These are phyloP conservation scores for Phytophthora rubi DNA, from an alignment of 352 stramenopile species.

Conservation along the genomic window DNA sequence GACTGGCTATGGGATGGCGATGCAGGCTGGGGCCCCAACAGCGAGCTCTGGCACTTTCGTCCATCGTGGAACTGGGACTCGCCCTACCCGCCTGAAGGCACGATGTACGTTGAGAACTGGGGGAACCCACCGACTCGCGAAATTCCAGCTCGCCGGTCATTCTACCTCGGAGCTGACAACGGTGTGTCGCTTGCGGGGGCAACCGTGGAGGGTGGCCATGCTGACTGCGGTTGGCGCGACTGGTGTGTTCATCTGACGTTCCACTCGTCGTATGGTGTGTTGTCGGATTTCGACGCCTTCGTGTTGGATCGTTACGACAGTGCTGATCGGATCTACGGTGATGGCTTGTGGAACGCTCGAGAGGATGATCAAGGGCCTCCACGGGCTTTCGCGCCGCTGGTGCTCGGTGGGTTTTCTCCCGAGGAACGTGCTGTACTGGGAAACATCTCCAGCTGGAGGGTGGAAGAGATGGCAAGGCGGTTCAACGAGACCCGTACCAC, in stretches of 20 bases:
- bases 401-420: constrained; percentile 37
- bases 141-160: constrained; percentile 19
- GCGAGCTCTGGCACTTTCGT: constrained; percentile 26
- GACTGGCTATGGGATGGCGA: constrained; percentile 18
- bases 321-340: constrained; percentile 16
- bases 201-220: constrained; percentile 12
- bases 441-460: constrained; percentile 28
- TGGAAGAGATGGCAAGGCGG: constrained; percentile 21
- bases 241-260: constrained; percentile 46
- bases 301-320: constrained; percentile 49
- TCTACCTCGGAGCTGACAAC: constrained; percentile 17
- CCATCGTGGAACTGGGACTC: constrained; percentile 33
- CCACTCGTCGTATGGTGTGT: constrained; percentile 54
- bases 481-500: constrained; percentile 45
- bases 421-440: constrained; percentile 20
- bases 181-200: constrained; percentile 18
- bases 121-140: constrained; percentile 21
- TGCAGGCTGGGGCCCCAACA: constrained; percentile 14
- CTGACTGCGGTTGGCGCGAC: constrained; percentile 14
- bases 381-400: constrained; percentile 32
- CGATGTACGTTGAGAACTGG: constrained; percentile 30
- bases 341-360: constrained; percentile 7
- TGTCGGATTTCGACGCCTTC: constrained; percentile 58
- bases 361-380: constrained; percentile 6
- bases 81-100: constrained; percentile 29